Base-by-base conservation (phyloP, 1,284 basidiomycete genomes). In the Dichomitus squalens region DNA sequence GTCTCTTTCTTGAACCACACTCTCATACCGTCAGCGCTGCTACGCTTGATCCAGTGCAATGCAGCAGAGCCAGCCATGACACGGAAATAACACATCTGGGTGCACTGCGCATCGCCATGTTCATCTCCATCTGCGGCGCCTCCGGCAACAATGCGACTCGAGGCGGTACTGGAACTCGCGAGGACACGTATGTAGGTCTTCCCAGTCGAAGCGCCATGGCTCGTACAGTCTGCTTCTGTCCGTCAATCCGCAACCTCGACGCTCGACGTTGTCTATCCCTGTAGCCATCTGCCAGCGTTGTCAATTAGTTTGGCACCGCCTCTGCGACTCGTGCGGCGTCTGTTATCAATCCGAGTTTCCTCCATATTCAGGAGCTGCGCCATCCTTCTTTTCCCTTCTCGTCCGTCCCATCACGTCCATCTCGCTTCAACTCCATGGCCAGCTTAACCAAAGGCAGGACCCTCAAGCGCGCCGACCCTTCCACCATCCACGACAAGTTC, bases 401-500 rank as follows among this genome's bases (percentile, higher is more conserved):
- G 31, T 47, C 18, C 31, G 44, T 47, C 31, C 48, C 35, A 31
- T 34, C 23, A 21, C 49, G 46, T n/a, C 29, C 11, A 52, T 39
- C 49, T 52, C 35, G 14, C 5, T 31, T n/a, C 9, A 9, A 40
- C 33, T 39, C 14, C 16, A 63, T 63, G 61, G 57, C 61, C 2
- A 58, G 56, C 51, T 41, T 49, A 9, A 59, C 48, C 43, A 46
- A 57, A 29, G 68, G 62, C 23, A 68, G 61, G 51, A 56, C 55
- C 0, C 64, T 71, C 21, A 68, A 68, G 41, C 64, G 76, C 47
- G 79, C 81, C 11, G 73, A 83, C 63, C 75, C 83, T n/a, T 74
- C 70, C 2, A 82, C 82, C 3, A 82, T 85, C 35, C 87, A 90
- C 58, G 83, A 90, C 73, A 93, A 92, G 67, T 85, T 92, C 66